These are phyloP conservation scores for Gossypium australe DNA, from an alignment of 345 rosid species.

Conservation along the genomic window DNA sequence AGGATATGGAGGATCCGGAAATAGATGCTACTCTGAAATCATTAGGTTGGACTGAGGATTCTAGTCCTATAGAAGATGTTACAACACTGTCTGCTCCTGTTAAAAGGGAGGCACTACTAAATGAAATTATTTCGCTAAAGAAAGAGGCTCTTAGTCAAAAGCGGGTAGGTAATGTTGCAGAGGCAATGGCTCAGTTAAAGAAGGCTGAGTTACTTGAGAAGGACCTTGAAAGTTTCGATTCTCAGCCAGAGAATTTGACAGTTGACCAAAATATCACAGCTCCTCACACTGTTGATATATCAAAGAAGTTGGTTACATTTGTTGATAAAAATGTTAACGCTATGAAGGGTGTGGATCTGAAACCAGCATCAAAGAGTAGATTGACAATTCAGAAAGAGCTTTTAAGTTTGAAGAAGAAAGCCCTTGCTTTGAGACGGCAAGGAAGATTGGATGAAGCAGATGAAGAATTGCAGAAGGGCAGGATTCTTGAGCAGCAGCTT, in stretches of 20 bases:
- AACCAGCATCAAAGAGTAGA: slow-evolving; percentile 43
- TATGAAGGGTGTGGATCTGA: slow-evolving; percentile 24
- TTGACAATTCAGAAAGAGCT: slow-evolving; percentile 64
- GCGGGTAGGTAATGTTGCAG: slow-evolving; percentile 48
- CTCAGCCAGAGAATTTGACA: slow-evolving; percentile 9
- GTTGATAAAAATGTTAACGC: slow-evolving; percentile 13
- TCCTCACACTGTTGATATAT: slow-evolving; percentile 24
- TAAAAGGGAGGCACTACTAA: slow-evolving; percentile 36
- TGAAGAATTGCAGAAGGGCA: slow-evolving; percentile 58
- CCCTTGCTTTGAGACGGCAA: slow-evolving; percentile 66
- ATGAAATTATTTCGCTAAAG: slow-evolving; percentile 51
- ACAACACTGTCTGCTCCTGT: slow-evolving; percentile 18
- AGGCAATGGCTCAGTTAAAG: slow-evolving; percentile 68
- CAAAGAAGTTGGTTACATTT: neutral
- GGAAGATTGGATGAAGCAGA: slow-evolving; percentile 64
- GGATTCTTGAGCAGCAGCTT: slow-evolving; percentile 57
- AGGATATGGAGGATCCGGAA: slow-evolving; percentile 79
- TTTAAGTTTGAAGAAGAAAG: slow-evolving; percentile 61
- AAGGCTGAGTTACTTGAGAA: slow-evolving; percentile 66
- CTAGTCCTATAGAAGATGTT: slow-evolving; percentile 25
- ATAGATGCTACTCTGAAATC: slow-evolving; percentile 65
- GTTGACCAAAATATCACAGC: slow-evolving; percentile 2
- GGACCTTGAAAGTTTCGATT: slow-evolving; percentile 36
- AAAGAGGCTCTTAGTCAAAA: slow-evolving; percentile 59
- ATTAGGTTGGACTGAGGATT: slow-evolving; percentile 74